Conservation (phyloP, 1,284 basidiomycete genomes). For the Cronartium quercuum region DNA sequence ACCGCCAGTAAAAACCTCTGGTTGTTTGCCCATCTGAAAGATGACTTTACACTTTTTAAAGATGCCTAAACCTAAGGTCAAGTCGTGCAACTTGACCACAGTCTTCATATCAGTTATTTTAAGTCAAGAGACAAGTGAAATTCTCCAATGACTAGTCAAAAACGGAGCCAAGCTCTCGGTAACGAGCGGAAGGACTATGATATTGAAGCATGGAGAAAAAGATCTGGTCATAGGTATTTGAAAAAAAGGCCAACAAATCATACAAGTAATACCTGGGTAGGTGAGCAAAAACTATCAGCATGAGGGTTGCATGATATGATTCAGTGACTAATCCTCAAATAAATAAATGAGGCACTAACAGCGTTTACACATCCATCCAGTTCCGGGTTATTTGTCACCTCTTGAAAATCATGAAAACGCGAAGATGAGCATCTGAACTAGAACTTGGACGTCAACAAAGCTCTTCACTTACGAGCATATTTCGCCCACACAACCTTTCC, state of each 20-base stretch:
- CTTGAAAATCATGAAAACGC: slow-evolving; percentile 10
- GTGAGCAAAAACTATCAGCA: no score
- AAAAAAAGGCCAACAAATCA: not conserved
- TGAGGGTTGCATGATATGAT: not conserved
- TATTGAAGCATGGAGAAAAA: not conserved
- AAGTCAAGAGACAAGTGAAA: no score
- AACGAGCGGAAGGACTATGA: no score
- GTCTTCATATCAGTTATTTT: no score
- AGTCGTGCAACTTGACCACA: no score
- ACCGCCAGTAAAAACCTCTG: no score
- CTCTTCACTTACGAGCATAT: slow-evolving; percentile 43
- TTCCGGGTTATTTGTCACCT: slow-evolving; percentile 53
- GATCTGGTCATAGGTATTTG: not conserved
- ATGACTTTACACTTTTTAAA: no score
- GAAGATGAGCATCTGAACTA: slow-evolving; percentile 57
- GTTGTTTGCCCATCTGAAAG: no score
- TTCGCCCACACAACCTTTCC: slow-evolving; percentile 74
- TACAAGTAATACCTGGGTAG: not conserved
- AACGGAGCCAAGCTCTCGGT: no score
- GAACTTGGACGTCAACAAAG: not conserved
- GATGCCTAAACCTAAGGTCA: no score
- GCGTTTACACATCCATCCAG: slow-evolving; percentile 95
- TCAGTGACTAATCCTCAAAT: not conserved
- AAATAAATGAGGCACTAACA: slow-evolving; percentile 51
- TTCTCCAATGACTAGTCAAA: no score